Conservation (phyloP, 371 early-diverging fungal species). For the Rhizopus sp. region DNA sequence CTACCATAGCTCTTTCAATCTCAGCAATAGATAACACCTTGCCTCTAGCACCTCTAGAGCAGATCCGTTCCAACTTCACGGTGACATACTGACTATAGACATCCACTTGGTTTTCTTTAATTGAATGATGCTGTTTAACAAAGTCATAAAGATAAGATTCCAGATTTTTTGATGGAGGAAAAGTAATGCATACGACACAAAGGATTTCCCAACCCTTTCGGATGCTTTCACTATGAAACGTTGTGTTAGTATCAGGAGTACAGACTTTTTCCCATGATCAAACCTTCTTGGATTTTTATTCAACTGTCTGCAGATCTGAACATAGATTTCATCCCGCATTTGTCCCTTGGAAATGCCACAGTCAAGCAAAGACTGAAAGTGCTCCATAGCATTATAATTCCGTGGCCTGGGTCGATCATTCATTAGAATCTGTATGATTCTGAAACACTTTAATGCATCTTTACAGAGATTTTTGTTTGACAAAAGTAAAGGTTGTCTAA, state of each 20-base stretch:
- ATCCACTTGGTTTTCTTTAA: slow-evolving; percentile 52
- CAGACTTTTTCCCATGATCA: slow-evolving; percentile 9
- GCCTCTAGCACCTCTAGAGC: slow-evolving; percentile 80
- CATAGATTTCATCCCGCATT: slow-evolving; percentile 93
- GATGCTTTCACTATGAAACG: slow-evolving; percentile 58
- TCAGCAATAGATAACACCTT: slow-evolving; percentile 75
- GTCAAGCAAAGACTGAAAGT: slow-evolving; percentile 77
- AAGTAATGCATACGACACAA: slow-evolving; percentile 77
- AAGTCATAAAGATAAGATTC: slow-evolving; percentile 83
- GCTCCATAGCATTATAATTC: slow-evolving; percentile 41
- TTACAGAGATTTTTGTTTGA: slow-evolving; percentile 77
- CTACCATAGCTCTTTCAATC: slow-evolving; percentile 76
- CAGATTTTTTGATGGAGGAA: slow-evolving; percentile 91
- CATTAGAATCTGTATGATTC: slow-evolving; percentile 86
- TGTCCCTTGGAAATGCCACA: slow-evolving; percentile 76
- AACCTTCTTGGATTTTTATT: slow-evolving; percentile 79
- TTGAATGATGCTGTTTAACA: slow-evolving; percentile 57
- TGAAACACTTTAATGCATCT: slow-evolving; percentile 89
- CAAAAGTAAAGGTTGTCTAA: slow-evolving; percentile 80
- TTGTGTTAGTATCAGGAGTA: neutral
- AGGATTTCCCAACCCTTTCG: slow-evolving; percentile 89
- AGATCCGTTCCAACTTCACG: slow-evolving; percentile 69
- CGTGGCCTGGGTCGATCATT: slow-evolving; percentile 61
- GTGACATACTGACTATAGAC: slow-evolving; percentile 65
- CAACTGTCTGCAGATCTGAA: slow-evolving; percentile 91